These are phyloP conservation scores for Dujonia santamariae DNA, from an alignment of 1,139 yeast species.

Conservation along the genomic window DNA sequence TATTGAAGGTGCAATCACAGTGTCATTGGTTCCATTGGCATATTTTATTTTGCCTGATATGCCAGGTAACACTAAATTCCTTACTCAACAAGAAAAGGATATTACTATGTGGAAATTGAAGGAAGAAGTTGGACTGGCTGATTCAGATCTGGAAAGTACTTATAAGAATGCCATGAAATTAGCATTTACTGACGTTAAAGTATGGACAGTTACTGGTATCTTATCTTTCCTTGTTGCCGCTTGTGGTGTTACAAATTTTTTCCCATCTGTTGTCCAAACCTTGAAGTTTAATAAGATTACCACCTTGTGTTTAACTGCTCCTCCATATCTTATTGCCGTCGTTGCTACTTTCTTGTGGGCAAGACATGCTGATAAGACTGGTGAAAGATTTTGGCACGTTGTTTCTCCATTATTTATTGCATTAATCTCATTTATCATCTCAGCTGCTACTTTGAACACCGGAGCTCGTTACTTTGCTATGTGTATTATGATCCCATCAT, in stretches of 20 bases:
- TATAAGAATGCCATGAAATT: constrained; percentile 37
- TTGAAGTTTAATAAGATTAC: constrained; percentile 46
- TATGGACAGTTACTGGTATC: constrained; percentile 45
- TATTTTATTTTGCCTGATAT: constrained; percentile 70
- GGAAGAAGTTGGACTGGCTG: constrained; percentile 39
- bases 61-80: constrained; percentile 54
- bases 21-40: constrained; percentile 52
- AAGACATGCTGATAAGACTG: constrained; percentile 54
- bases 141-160: constrained; percentile 28
- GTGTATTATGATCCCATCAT: constrained; percentile 59
- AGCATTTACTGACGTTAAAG: constrained; percentile 42
- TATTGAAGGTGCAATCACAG: constrained; percentile 71
- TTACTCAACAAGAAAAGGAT: constrained; percentile 46
- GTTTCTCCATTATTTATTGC: constrained; percentile 43
- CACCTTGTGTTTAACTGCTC: constrained; percentile 57
- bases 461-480: constrained; percentile 61
- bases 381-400: constrained; percentile 56
- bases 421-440: constrained; percentile 49
- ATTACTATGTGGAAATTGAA: constrained; percentile 45
- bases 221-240: constrained; percentile 55
- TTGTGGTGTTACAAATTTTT: constrained; percentile 57
- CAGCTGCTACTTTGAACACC: constrained; percentile 52
- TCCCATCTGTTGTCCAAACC: constrained; percentile 59
- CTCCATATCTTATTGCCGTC: constrained; percentile 57
- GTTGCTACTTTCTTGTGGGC: constrained; percentile 53